Evolutionary conservation across 352 stramenopile species (phyloP).

Genomic region (Globisporangium spinosum): DNA sequence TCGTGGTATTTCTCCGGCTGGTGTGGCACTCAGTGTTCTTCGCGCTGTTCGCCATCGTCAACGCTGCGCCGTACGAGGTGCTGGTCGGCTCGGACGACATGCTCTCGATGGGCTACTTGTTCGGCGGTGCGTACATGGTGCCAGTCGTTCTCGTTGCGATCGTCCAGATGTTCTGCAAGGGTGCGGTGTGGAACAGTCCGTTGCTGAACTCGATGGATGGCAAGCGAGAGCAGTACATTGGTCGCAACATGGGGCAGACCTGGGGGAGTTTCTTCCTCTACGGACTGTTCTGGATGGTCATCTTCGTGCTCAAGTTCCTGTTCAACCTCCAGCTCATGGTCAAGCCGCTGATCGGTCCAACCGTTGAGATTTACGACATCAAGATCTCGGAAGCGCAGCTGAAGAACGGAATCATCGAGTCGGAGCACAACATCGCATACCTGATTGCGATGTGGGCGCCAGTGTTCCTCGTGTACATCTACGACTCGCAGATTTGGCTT

Average conservation of each 20-base stretch:
- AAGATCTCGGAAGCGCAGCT: slow-evolving; percentile 38
- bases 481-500: slow-evolving; percentile 87
- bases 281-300: slow-evolving; percentile 71
- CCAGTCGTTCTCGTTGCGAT: slow-evolving; percentile 58
- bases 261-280: slow-evolving; percentile 69
- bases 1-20: slow-evolving; percentile 62
- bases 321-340: slow-evolving; percentile 98
- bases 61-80: slow-evolving; percentile 60
- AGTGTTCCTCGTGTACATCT: slow-evolving; percentile 83
- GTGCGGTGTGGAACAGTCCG: slow-evolving; percentile 48
- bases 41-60: slow-evolving; percentile 66
- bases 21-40: slow-evolving; percentile 84
- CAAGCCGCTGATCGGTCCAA: slow-evolving; percentile 95
- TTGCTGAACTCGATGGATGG: slow-evolving; percentile 70
- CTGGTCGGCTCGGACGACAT: slow-evolving; percentile 56
- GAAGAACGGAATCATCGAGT: slow-evolving; percentile 60
- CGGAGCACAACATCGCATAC: slow-evolving; percentile 80
- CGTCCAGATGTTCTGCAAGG: slow-evolving; percentile 62
- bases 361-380: slow-evolving; percentile 91
- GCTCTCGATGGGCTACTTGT: slow-evolving; percentile 50
- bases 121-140: slow-evolving; percentile 54
- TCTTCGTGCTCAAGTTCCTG: slow-evolving; percentile 93
- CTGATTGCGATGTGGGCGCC: slow-evolving; percentile 73
- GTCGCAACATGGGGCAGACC: slow-evolving; percentile 68
- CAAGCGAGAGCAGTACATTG: slow-evolving; percentile 74